Base-by-base conservation (phyloP, 148 eudicot species). In the Fagopyrum tataricum region DNA sequence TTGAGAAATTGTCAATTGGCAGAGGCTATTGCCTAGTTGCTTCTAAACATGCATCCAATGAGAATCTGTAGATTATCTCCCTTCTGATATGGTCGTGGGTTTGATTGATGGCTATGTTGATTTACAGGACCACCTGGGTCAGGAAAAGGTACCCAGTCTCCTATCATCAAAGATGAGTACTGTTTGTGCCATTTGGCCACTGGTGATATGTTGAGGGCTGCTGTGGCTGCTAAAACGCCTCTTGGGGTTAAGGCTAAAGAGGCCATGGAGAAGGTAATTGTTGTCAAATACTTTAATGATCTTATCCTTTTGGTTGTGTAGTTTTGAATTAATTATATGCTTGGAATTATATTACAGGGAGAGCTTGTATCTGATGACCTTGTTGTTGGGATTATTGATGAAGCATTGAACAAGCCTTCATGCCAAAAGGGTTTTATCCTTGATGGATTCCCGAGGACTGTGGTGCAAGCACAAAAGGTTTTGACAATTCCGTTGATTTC, bases 61-160 rank as follows among this genome's bases (percentile, higher is more conserved):
- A 24, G 18, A 61, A 61, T n/a, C 40, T 61, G 41, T 61, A 12
- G 67, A 61, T 61, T 9, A 21, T 15, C 61, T 24, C 6, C 67
- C 67, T 61, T 61, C 42, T 61, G 42, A 31, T 61, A 12, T 64
- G 69, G 4, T 31, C 4, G 1, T 64, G 20, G 18, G 15, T 3
- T 37, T 64, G 69, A 64, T 37, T 31, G 8, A 31, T 6, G n/a
- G 17, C 37, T 55, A 20, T 64, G 41, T 64, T 64, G 44, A 31
- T 13, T 64, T 26, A 58, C 82, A 95, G 97, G 99, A 66, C 99
- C 99, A 59, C 97, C 99, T 74, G 99, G 96, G 71, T 95, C 92
- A n/a, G 99, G 99, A 7, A 95, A 95, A 86, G 99, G 99, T 40
- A 95, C 99, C 59, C 99, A 95, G 73, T 95, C 99, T 43, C 99